A percentile compares a stretch with the other conserved stretches of the same genome.
phyloP scores from a whole-genome alignment of 2,329 filamentous ascomycete genomes.

The Thyridium curvatum region DNA sequence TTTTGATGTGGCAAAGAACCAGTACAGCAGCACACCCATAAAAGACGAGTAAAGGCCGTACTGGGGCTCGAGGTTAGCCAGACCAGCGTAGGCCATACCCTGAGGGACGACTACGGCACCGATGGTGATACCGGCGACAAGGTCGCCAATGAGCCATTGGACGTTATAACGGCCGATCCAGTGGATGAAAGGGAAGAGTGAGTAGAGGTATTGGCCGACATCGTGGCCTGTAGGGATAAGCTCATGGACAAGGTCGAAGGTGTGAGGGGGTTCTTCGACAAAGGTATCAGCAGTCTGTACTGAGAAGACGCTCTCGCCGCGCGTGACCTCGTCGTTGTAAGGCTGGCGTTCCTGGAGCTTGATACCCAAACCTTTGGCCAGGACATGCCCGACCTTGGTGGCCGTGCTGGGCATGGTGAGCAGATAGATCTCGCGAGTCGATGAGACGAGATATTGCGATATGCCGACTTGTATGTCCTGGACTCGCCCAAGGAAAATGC shows the following conservation, averaged over 20 bases:
- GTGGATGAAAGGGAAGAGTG: constrained; percentile 79
- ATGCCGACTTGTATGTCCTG: no score
- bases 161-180: constrained; percentile 89
- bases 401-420: constrained; percentile 26
- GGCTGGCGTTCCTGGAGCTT: constrained; percentile 65
- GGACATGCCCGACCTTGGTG: constrained; percentile 59
- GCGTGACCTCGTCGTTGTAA: constrained; percentile 55
- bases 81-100: constrained; percentile 87
- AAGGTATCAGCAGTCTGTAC: constrained; percentile 69
- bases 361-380: constrained; percentile 80
- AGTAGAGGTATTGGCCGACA: constrained; percentile 54
- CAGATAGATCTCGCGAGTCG: constrained; percentile 1
- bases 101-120: constrained; percentile 81
- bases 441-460: constrained; percentile 1
- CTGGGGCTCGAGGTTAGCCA: constrained; percentile 73
- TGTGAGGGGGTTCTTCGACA: constrained; percentile 74
- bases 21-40: constrained; percentile 90
- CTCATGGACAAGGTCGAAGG: constrained; percentile 63
- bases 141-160: constrained; percentile 82
- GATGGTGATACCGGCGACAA: constrained; percentile 73
- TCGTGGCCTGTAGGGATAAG: constrained; percentile 53
- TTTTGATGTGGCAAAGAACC: constrained; percentile 97
- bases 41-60: constrained; percentile 94
- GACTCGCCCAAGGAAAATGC: no score
- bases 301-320: constrained; percentile 76